Conservation (phyloP, 2,329 filamentous ascomycete species). For the Volutella citrinella region DNA sequence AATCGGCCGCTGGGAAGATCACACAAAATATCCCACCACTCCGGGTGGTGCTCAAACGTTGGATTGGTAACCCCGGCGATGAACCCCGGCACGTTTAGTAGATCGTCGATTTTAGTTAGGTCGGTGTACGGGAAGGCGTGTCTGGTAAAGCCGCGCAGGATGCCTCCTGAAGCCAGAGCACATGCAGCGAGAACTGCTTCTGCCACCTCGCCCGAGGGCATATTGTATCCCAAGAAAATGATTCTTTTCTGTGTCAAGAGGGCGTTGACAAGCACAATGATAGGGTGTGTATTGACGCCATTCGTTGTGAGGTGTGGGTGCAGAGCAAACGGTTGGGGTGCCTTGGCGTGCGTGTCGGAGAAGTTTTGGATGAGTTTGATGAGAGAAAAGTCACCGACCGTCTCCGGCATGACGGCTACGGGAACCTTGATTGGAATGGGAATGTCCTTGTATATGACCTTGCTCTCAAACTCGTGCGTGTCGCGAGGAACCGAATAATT, state of each 20-base stretch:
- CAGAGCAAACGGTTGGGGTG: slow-evolving; percentile 77
- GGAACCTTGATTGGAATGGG: slow-evolving; percentile 96
- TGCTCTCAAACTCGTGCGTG: slow-evolving; percentile 96
- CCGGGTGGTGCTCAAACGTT: slow-evolving; percentile 87
- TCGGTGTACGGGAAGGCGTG: slow-evolving; percentile 98
- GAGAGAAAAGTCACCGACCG: slow-evolving; percentile 94
- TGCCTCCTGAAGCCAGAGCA: slow-evolving; percentile 84
- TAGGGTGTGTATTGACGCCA: slow-evolving; percentile 84
- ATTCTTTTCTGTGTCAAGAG: slow-evolving; percentile 94
- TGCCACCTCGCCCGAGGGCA: slow-evolving; percentile 92
- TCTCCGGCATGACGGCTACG: slow-evolving; percentile 89
- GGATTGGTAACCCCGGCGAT: slow-evolving; percentile 98
- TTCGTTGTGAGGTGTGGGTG: slow-evolving; percentile 94
- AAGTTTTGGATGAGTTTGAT: slow-evolving; percentile 98
- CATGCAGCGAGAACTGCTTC: slow-evolving; percentile 98
- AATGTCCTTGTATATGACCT: slow-evolving; percentile 92
- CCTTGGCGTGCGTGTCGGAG: slow-evolving; percentile 75
- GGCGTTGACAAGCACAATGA: slow-evolving; percentile 92
- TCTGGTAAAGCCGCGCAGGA: slow-evolving; percentile 90
- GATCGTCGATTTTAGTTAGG: slow-evolving; percentile 93
- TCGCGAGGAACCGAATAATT: slow-evolving; percentile 81
- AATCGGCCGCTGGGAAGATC: slow-evolving; percentile 89
- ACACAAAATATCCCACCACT: slow-evolving; percentile 98
- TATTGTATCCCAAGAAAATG: slow-evolving; percentile 92
- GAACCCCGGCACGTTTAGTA: slow-evolving; percentile 93